Evolutionary conservation across 257 asterid genomes (phyloP).

Genomic region (Nicotiana undulata): DNA sequence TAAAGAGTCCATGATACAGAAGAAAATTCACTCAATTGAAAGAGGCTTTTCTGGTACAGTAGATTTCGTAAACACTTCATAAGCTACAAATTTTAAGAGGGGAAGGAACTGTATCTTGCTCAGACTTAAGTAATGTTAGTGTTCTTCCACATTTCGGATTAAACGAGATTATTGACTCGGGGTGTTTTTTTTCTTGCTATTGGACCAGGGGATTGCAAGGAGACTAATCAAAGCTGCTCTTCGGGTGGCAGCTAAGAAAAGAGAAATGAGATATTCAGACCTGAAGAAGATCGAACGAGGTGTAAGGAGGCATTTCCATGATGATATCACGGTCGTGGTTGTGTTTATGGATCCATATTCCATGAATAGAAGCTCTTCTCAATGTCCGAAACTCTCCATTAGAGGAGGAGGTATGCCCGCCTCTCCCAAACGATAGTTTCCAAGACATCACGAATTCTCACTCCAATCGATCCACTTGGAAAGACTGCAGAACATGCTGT

Average conservation of each 20-base stretch:
- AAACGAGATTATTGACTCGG: background rate
- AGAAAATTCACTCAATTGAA: background rate
- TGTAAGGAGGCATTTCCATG: conserved; percentile 94
- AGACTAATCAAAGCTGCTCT: conserved; percentile 74
- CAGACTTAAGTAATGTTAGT: background rate
- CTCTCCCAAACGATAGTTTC: conserved; percentile 24
- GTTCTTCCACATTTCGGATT: background rate
- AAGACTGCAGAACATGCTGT: background rate
- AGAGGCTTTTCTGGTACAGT: background rate
- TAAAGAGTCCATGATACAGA: background rate
- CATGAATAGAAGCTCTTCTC: conserved; percentile 21
- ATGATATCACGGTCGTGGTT: conserved; percentile 78
- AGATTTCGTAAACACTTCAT: background rate
- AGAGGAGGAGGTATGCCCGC: conserved; percentile 34
- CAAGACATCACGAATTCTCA: background rate
- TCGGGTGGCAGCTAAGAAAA: conserved; percentile 77
- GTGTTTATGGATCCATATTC: conserved; percentile 51
- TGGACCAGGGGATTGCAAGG: conserved; percentile 64
- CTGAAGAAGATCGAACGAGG: conserved; percentile 85
- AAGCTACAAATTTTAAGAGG: background rate
- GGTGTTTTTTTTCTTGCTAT: background rate
- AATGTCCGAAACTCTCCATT: conserved; percentile 33
- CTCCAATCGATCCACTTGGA: background rate
- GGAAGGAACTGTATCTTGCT: background rate
- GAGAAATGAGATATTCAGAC: conserved; percentile 91